These are phyloP conservation scores for Talaromyces sp. DNA, from an alignment of 2,329 filamentous ascomycete species.

Conservation along the genomic window DNA sequence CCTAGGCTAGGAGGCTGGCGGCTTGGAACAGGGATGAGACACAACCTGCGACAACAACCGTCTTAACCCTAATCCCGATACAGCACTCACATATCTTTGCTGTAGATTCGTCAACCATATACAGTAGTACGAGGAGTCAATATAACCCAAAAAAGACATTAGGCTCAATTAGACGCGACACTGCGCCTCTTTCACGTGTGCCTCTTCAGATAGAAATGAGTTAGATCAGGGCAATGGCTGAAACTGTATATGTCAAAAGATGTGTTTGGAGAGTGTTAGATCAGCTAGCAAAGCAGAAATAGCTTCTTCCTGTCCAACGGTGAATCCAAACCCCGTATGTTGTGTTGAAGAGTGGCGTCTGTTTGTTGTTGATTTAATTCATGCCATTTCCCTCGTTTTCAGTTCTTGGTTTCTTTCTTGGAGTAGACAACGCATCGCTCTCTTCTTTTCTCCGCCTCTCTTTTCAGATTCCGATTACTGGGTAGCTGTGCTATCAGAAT, in stretches of 20 bases:
- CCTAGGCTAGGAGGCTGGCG: neutral
- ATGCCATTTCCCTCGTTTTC: slow-evolving; percentile 6
- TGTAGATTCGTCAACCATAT: neutral
- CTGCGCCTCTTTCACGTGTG: slow-evolving; percentile 1
- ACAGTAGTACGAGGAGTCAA: neutral
- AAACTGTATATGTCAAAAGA: slow-evolving; percentile 5
- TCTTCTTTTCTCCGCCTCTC: neutral
- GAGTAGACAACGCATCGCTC: neutral
- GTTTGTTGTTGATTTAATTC: slow-evolving; percentile 7
- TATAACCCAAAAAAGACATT: neutral
- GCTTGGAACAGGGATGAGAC: slow-evolving; percentile 71
- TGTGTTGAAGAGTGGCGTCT: neutral
- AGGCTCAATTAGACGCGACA: neutral
- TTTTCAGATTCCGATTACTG: neutral
- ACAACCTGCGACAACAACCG: slow-evolving; percentile 81
- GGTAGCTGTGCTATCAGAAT: slow-evolving; percentile 6
- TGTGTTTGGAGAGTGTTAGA: slow-evolving; percentile 5
- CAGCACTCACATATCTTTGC: neutral
- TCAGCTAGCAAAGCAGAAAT: neutral
- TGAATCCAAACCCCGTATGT: neutral
- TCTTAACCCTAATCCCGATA: slow-evolving; percentile 5
- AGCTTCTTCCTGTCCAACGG: neutral
- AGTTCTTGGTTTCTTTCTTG: neutral
- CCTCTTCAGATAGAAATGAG: neutral
- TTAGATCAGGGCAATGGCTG: neutral